These are phyloP conservation scores for Rosa multiflora DNA, from an alignment of 306 rosid genomes.

Conservation along the genomic window DNA sequence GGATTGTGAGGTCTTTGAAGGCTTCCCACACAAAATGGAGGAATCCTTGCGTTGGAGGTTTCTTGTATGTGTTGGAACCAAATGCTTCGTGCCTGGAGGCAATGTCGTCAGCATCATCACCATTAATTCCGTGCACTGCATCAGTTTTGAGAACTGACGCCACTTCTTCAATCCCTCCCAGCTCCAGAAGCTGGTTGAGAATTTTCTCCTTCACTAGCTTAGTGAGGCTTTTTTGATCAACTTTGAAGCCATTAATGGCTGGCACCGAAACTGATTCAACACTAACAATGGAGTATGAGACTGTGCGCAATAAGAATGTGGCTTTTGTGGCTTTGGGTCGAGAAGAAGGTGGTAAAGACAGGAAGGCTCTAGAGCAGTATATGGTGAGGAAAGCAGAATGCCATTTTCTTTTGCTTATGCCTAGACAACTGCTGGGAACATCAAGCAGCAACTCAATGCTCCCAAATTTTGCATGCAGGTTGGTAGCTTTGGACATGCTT, in stretches of 20 bases:
- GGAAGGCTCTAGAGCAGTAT: constrained; percentile 51
- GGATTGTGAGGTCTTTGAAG: too few relatives aligned
- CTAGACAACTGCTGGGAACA: background rate
- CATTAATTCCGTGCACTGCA: constrained; percentile 24
- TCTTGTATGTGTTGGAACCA: too few relatives aligned
- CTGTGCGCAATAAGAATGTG: background rate
- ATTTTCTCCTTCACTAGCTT: constrained; percentile 39
- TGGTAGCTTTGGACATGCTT: too few relatives aligned
- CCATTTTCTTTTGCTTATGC: constrained; percentile 40
- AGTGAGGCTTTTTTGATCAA: constrained; percentile 25
- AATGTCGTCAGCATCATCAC: constrained; percentile 13
- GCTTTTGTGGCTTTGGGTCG: background rate
- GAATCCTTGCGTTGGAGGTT: too few relatives aligned
- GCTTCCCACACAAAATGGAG: too few relatives aligned
- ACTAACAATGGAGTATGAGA: constrained; percentile 30
- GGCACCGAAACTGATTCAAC: background rate
- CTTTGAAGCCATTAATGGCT: background rate
- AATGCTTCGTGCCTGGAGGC: background rate
- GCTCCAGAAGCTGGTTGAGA: constrained; percentile 14
- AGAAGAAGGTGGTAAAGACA: background rate
- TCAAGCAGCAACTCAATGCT: background rate
- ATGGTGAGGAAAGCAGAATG: constrained; percentile 41
- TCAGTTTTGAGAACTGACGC: constrained; percentile 30
- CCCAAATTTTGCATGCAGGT: too few relatives aligned
- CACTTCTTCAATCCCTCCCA: constrained; percentile 37